These are phyloP conservation scores for Phytophthora tubulina DNA, from an alignment of 352 stramenopile species.

Conservation along the genomic window DNA sequence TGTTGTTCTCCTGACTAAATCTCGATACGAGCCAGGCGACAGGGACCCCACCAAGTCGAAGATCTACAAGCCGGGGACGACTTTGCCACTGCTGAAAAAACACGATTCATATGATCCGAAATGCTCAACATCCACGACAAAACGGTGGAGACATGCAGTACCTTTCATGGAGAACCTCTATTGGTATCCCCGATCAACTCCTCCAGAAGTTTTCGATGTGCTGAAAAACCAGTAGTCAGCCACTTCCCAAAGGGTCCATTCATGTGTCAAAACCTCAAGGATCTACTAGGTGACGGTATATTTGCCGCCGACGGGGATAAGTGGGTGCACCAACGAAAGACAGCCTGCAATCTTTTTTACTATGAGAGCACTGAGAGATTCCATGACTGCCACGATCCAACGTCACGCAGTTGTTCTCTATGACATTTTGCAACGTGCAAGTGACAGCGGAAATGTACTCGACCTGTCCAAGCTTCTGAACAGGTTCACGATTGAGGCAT, in stretches of 20 bases:
- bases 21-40: neutral
- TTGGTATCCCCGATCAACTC: slow-evolving; percentile 1
- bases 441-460: slow-evolving; percentile 28
- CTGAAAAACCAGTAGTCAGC: slow-evolving; percentile 2
- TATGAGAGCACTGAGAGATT: slow-evolving; percentile 44
- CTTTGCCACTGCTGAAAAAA: slow-evolving; percentile 51
- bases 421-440: slow-evolving; percentile 23
- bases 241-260: slow-evolving; percentile 66
- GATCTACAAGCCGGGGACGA: slow-evolving; percentile 26
- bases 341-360: slow-evolving; percentile 88
- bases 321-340: slow-evolving; percentile 50
- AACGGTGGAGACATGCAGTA: slow-evolving; percentile 22
- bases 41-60: slow-evolving; percentile 17
- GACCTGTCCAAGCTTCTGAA: neutral
- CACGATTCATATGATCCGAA: slow-evolving; percentile 37
- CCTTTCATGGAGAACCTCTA: slow-evolving; percentile 29
- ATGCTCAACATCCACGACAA: slow-evolving; percentile 45
- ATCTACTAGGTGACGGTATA: neutral
- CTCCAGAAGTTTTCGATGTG: neutral
- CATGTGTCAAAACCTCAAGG: slow-evolving; percentile 33
- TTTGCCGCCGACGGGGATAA: neutral
- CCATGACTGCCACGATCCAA: slow-evolving; percentile 46
- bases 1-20: slow-evolving; percentile 1
- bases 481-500: neutral
- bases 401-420: slow-evolving; percentile 34